Percentiles rank a stretch among this genome's conserved stretches.
These are phyloP conservation scores for Polyporus tsugae DNA, from an alignment of 1,284 basidiomycete species.

Conservation along the genomic window DNA sequence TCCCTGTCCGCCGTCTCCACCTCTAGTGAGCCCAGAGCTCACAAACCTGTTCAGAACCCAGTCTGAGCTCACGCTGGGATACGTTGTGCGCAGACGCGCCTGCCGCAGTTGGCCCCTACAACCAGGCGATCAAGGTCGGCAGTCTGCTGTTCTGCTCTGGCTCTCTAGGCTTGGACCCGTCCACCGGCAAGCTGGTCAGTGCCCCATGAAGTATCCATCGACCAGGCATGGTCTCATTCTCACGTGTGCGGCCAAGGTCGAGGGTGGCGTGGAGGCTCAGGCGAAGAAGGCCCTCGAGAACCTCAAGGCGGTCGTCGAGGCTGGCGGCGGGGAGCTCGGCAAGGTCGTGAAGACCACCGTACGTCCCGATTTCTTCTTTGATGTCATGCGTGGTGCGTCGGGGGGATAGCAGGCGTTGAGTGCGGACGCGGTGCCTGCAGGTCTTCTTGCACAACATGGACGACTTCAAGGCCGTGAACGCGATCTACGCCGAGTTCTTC, in stretches of 20 bases:
- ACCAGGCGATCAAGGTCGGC: constrained; percentile 88
- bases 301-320: constrained; percentile 85
- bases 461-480: constrained; percentile 89
- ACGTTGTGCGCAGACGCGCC: constrained; percentile 69
- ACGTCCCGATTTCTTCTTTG: constrained; percentile 38
- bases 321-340: constrained; percentile 78
- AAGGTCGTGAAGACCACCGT: constrained; percentile 91
- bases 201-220: background rate
- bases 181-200: constrained; percentile 74
- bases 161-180: constrained; percentile 87
- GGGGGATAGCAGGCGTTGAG: background rate
- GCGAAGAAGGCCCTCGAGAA: constrained; percentile 89
- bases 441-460: constrained; percentile 95
- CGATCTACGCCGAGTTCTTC: constrained; percentile 81
- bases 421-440: constrained; percentile 45
- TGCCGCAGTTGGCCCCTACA: constrained; percentile 90
- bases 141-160: constrained; percentile 92
- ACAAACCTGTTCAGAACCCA: background rate
- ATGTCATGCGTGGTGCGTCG: background rate
- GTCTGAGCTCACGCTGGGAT: background rate
- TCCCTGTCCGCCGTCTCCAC: constrained; percentile 64
- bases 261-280: constrained; percentile 86
- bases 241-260: constrained; percentile 35
- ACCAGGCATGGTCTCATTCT: background rate
- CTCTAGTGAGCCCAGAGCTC: constrained; percentile 45